Conservation (phyloP, 768 basidiomycete genomes). For the Rhodosporidiobolus sp. region DNA sequence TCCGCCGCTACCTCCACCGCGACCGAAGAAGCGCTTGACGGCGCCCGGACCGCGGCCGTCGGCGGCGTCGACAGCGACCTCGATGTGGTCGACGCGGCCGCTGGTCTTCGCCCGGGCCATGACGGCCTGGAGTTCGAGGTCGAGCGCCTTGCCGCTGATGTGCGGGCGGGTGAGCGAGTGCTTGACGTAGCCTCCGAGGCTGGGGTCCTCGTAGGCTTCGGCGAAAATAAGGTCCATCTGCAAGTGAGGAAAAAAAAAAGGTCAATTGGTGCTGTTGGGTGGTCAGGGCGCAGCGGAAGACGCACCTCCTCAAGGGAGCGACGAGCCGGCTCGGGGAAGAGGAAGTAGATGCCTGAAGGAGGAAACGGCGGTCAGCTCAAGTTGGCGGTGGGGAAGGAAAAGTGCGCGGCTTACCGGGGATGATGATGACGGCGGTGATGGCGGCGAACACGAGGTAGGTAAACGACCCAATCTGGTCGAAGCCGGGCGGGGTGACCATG, state of each 20-base stretch:
- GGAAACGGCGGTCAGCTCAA: not conserved
- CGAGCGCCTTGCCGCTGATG: slow-evolving; percentile 2
- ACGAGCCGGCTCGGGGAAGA: slow-evolving; percentile 13
- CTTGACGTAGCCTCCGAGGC: slow-evolving; percentile 15
- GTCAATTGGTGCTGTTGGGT: too few relatives aligned
- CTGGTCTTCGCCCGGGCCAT: not conserved
- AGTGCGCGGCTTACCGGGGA: too few relatives aligned
- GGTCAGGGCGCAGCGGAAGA: too few relatives aligned
- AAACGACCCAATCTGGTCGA: slow-evolving; percentile 2
- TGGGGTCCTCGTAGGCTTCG: slow-evolving; percentile 10
- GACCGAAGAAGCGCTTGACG: not conserved
- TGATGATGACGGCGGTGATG: slow-evolving; percentile 10
- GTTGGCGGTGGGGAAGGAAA: too few relatives aligned
- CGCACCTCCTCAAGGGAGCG: slow-evolving; percentile 15
- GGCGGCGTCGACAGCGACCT: not conserved
- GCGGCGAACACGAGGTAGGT: slow-evolving; percentile 15
- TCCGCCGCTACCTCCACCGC: not conserved
- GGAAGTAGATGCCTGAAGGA: not conserved
- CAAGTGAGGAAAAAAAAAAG: not conserved
- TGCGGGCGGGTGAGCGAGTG: not conserved
- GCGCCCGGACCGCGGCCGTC: not conserved
- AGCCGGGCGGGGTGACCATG: slow-evolving; percentile 56
- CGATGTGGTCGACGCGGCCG: not conserved
- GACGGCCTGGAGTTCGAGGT: not conserved
- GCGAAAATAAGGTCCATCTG: slow-evolving; percentile 21